These are phyloP conservation scores for Ophiocordyceps australis DNA, from an alignment of 2,329 filamentous ascomycete species.

Conservation along the genomic window DNA sequence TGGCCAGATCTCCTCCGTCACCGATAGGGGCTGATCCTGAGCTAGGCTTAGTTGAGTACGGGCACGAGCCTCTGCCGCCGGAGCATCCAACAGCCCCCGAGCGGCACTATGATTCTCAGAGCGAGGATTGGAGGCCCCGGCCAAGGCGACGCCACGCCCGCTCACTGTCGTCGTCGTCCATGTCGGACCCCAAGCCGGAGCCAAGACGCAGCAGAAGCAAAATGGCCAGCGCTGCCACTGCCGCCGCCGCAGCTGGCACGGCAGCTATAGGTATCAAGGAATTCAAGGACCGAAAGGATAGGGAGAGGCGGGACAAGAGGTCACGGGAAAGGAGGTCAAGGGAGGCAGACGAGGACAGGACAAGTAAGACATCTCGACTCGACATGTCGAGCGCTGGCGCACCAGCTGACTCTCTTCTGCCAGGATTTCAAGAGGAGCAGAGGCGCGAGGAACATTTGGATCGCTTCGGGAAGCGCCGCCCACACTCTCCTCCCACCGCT, in stretches of 20 bases:
- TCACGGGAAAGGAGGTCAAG: slow-evolving; percentile 17
- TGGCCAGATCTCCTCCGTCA: slow-evolving; percentile 28
- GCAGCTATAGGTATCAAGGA: slow-evolving; percentile 46
- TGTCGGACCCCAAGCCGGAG: slow-evolving; percentile 13
- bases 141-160: slow-evolving; percentile 18
- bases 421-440: slow-evolving; percentile 18
- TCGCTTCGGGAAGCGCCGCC: slow-evolving; percentile 12
- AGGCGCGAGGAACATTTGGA: slow-evolving; percentile 16
- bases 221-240: slow-evolving; percentile 34
- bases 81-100: slow-evolving; percentile 15
- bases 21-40: slow-evolving; percentile 42
- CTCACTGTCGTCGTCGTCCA: slow-evolving; percentile 15
- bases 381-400: too few species aligned
- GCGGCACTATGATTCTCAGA: slow-evolving; percentile 28
- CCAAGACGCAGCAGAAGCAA: slow-evolving; percentile 34
- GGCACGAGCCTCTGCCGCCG: slow-evolving; percentile 34
- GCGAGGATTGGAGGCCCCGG: slow-evolving; percentile 21
- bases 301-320: slow-evolving; percentile 16
- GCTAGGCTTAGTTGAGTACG: slow-evolving; percentile 53
- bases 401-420: too few species aligned
- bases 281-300: slow-evolving; percentile 30
- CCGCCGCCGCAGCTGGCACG: slow-evolving; percentile 38
- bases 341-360: slow-evolving; percentile 10
- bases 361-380: slow-evolving; percentile 7
- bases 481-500: slow-evolving; percentile 27